Evolutionary conservation across 768 basidiomycete genomes (phyloP).

Genomic region (Suillus plorans): DNA sequence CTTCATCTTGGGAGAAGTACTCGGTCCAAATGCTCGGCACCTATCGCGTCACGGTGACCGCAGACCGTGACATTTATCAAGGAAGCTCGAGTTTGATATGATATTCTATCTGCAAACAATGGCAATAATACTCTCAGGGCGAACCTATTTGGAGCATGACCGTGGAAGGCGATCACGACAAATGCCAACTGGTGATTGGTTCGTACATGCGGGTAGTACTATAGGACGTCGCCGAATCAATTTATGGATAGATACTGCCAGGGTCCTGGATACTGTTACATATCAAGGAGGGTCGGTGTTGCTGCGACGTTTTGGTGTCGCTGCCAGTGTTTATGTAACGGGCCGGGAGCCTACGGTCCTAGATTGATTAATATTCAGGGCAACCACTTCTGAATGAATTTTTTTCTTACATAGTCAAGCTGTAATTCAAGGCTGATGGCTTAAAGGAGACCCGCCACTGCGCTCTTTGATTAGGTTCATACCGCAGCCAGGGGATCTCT

Average conservation of each 20-base stretch:
- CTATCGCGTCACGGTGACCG: background rate
- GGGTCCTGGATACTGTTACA: background rate
- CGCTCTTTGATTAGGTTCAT: background rate
- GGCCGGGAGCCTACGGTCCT: background rate
- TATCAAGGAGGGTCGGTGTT: background rate
- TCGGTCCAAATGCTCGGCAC: background rate
- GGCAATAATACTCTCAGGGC: background rate
- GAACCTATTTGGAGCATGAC: background rate
- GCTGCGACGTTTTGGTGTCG: background rate
- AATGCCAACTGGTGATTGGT: background rate
- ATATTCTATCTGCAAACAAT: background rate
- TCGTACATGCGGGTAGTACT: background rate
- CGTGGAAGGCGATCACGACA: background rate
- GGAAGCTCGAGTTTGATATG: background rate
- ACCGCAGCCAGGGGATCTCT: background rate
- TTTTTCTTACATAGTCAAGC: background rate
- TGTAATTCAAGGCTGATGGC: background rate
- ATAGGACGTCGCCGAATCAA: background rate
- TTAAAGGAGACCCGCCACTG: background rate
- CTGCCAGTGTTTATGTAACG: background rate
- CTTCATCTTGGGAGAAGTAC: background rate
- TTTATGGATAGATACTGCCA: background rate
- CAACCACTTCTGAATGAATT: background rate
- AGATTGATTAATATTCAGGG: background rate
- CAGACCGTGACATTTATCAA: background rate